A percentile compares a stretch with the other conserved stretches of the same genome.
phyloP scores from a whole-genome alignment of 2,329 filamentous ascomycete genomes.

The Talaromyces sp. region DNA sequence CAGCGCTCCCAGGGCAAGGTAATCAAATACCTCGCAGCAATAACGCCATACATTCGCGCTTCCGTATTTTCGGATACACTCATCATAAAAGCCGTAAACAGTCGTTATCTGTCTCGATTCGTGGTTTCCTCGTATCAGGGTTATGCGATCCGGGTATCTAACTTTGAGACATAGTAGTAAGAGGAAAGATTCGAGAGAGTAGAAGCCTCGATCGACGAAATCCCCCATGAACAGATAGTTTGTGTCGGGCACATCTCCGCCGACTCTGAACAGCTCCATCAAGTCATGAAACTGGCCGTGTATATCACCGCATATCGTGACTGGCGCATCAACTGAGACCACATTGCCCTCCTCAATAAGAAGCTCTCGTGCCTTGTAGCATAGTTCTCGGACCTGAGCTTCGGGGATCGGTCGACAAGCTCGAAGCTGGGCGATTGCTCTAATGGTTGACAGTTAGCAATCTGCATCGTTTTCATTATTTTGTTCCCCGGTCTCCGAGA shows the following conservation, averaged over 20 bases:
- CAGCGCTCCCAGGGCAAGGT: conserved; percentile 83
- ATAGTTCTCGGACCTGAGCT: conserved; percentile 89
- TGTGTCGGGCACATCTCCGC: conserved; percentile 88
- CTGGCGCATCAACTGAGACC: conserved; percentile 87
- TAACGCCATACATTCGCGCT: conserved; percentile 96
- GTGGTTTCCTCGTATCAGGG: conserved; percentile 90
- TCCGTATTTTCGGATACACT: conserved; percentile 92
- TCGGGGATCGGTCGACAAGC: conserved; percentile 95
- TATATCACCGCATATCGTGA: conserved; percentile 96
- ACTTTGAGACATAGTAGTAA: conserved; percentile 95
- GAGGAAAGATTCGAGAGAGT: conserved; percentile 93
- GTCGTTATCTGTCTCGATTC: conserved; percentile 96
- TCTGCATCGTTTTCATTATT: background rate
- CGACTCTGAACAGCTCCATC: conserved; percentile 94
- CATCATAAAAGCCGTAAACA: conserved; percentile 97
- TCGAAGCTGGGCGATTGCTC: conserved; percentile 91
- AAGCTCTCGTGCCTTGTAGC: conserved; percentile 93
- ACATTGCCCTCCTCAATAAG: conserved; percentile 98
- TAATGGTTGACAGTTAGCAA: conserved; percentile 35
- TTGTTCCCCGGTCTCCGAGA: background rate
- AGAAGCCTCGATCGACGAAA: conserved; percentile 97
- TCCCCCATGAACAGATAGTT: conserved; percentile 99
- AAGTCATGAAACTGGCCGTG: conserved; percentile 95
- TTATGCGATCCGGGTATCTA: conserved; percentile 94
- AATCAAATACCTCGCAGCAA: conserved; percentile 97